phyloP scores from a whole-genome alignment of 2,329 filamentous ascomycete species.

The Colletotrichum spaethianum region DNA sequence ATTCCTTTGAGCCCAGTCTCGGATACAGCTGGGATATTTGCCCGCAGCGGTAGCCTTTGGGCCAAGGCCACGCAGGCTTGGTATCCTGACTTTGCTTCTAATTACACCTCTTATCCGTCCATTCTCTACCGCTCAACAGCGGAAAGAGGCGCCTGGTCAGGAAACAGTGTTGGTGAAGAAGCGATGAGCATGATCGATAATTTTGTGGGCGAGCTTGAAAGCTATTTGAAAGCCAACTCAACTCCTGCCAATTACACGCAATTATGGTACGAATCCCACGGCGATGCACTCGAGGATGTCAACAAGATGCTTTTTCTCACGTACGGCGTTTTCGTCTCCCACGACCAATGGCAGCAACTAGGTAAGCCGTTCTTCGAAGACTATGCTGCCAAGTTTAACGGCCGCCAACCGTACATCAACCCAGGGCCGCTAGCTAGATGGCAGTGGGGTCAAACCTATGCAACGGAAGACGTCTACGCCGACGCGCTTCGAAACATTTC shows the following conservation, averaged over 20 bases:
- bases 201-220: constrained; percentile 47
- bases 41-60: constrained; percentile 22
- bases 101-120: constrained; percentile 48
- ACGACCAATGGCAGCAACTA: constrained; percentile 52
- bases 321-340: constrained; percentile 52
- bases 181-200: neutral
- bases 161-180: neutral
- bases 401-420: constrained; percentile 53
- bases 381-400: constrained; percentile 51
- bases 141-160: neutral
- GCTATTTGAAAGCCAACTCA: constrained; percentile 41
- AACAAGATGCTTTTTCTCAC: constrained; percentile 48
- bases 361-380: constrained; percentile 54
- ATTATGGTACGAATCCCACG: constrained; percentile 45
- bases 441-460: constrained; percentile 46
- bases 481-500: constrained; percentile 31
- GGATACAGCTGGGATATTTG: constrained; percentile 28
- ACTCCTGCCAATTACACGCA: constrained; percentile 41
- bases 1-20: constrained; percentile 54
- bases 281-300: constrained; percentile 39
- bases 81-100: constrained; percentile 39
- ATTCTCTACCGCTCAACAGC: constrained; percentile 43
- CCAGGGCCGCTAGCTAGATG: constrained; percentile 51
- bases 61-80: constrained; percentile 23
- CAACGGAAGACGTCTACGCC: constrained; percentile 33